Base-by-base conservation (phyloP, 352 stramenopile species). In the Nothophytophthora sp. region DNA sequence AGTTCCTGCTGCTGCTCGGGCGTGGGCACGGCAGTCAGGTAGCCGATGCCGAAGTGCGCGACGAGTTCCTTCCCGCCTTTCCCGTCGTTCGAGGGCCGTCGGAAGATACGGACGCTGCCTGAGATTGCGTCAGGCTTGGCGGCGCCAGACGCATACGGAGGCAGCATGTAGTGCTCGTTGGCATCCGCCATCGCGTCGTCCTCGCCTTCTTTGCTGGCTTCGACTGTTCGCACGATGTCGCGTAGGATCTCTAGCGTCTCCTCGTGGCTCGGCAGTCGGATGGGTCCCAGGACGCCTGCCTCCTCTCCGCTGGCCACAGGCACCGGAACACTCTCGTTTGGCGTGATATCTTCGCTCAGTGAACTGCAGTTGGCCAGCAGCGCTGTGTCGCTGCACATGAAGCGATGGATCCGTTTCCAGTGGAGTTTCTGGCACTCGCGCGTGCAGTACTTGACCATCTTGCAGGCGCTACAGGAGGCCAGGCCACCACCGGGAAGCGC, bases 391-490 rank as follows among this genome's bases (percentile, higher is more conserved):
- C 56, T 36, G 28, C 63, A 73, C 59, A 73, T 63, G 25, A 58
- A 34, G 23, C 59, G 53, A 36, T 73, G 63, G 20, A 57, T 54
- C 13, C 52, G 48, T 35, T 73, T 73, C 63, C 63, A 73, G 41
- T 73, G 63, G 15, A 54, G 39, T 32, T 38, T 38, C 22, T 73
- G 63, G 29, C 63, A 70, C 16, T 73, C 54, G 18, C 63, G 53
- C 11, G 63, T 55, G 18, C 63, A 73, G 16, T 73, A 73, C 20
- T 63, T 63, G 12, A 67, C 46, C 4, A 27, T 15, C 50, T 67
- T 70, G 28, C 63, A 73, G 6, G 53, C 48, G n/a, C 63, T 35
- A 42, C 63, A 73, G 35, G 36, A 11, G 15, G 43, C 66, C 23
- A 73, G 46, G 11, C 50, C 18, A 10, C 46, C 42, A 4, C 30